phyloP scores from a whole-genome alignment of 106 monocot genomes.

The Narthecium ossifragum region DNA sequence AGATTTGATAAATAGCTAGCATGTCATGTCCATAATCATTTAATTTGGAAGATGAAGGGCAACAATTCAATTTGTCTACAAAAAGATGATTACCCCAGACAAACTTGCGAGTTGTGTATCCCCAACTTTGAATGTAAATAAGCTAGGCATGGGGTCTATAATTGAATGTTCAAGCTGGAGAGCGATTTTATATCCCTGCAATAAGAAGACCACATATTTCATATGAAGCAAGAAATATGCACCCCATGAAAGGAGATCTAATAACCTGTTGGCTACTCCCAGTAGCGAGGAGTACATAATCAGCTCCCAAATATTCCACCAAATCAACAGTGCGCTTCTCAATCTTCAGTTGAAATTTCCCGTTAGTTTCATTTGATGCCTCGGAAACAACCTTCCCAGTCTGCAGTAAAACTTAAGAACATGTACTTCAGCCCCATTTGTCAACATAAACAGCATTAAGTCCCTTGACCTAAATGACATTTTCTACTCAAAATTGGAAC shows the following conservation, averaged over 20 bases:
- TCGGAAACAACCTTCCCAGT: constrained; percentile 73
- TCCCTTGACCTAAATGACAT: no score
- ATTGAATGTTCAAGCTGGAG: constrained; percentile 79
- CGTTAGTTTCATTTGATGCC: constrained; percentile 36
- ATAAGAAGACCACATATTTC: no score
- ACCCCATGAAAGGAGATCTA: not conserved
- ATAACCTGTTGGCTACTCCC: constrained; percentile 83
- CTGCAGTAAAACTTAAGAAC: constrained; percentile 62
- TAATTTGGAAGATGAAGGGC: no score
- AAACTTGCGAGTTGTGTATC: constrained; percentile 46
- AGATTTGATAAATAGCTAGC: no score
- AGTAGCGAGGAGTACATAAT: constrained; percentile 72
- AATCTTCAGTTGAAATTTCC: constrained; percentile 65
- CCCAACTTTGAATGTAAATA: constrained; percentile 91
- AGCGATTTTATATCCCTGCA: constrained; percentile 76
- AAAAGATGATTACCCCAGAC: constrained; percentile 99
- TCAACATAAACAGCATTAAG: no score
- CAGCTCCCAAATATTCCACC: constrained; percentile 65
- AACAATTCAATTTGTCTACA: no score
- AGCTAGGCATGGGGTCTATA: constrained; percentile 83
- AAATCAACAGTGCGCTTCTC: constrained; percentile 65
- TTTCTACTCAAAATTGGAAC: no score
- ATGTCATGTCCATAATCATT: no score
- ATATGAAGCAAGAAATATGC: no score
- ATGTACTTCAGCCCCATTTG: no score